Conservation (phyloP, 2,329 filamentous ascomycete genomes). For the Monosporascus sp. region DNA sequence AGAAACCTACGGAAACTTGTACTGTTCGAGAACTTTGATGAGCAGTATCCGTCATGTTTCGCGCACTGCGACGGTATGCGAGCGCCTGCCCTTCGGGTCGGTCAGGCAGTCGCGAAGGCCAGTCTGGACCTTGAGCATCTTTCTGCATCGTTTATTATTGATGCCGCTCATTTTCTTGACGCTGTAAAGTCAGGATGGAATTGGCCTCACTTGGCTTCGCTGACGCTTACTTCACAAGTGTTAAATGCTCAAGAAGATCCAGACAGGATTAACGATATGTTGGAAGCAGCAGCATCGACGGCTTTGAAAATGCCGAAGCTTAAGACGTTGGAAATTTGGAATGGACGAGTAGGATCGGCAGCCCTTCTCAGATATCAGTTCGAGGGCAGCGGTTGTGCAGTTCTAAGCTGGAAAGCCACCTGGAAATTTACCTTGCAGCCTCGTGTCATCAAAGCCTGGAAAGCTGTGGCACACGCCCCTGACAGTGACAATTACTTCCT, state of each 20-base stretch:
- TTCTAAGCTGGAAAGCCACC: slow-evolving; percentile 4
- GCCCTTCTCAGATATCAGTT: slow-evolving; percentile 2
- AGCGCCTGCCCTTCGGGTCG: slow-evolving; percentile 17
- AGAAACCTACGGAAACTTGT: slow-evolving; percentile 23
- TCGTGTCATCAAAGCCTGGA: slow-evolving; percentile 4
- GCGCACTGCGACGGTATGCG: slow-evolving; percentile 11
- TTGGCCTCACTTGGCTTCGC: slow-evolving; percentile 26
- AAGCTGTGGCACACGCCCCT: slow-evolving; percentile 3
- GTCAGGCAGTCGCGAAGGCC: slow-evolving; percentile 22
- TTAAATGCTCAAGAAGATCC: slow-evolving; percentile 17
- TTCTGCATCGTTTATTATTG: slow-evolving; percentile 27
- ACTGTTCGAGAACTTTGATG: slow-evolving; percentile 32
- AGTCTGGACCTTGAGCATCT: slow-evolving; percentile 24
- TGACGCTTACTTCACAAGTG: slow-evolving; percentile 26
- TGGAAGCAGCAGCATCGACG: slow-evolving; percentile 20
- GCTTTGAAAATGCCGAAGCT: slow-evolving; percentile 24
- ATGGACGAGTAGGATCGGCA: slow-evolving; percentile 16
- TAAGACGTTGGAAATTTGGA: slow-evolving; percentile 29
- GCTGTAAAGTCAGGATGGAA: slow-evolving; percentile 15
- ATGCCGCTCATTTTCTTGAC: slow-evolving; percentile 28
- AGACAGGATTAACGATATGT: slow-evolving; percentile 19
- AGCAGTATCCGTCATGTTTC: slow-evolving; percentile 21
- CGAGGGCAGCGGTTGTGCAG: slow-evolving; percentile 1
- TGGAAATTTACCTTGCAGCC: slow-evolving; percentile 3
- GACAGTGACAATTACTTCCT: not conserved